A percentile compares a stretch with the other conserved stretches of the same genome.
phyloP scores from a whole-genome alignment of 2,329 filamentous ascomycete species.

The Penicillium sp. region DNA sequence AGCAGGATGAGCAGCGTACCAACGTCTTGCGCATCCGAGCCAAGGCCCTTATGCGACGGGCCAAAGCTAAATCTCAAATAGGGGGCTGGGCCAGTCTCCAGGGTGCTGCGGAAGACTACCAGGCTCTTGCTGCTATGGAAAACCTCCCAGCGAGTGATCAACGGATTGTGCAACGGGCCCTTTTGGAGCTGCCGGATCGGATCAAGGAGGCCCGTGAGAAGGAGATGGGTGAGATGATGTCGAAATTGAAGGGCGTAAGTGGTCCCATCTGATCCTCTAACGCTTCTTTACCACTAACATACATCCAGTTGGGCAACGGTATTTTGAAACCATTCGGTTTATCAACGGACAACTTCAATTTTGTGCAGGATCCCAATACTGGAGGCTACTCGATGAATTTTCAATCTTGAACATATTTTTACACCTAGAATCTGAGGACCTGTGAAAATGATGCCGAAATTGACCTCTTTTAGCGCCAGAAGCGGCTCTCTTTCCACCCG shows the following conservation, averaged over 20 bases:
- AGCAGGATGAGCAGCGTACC: slow-evolving; percentile 49
- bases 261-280: background rate
- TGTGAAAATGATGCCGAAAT: too few relatives aligned
- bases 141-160: slow-evolving; percentile 65
- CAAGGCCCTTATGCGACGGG: slow-evolving; percentile 79
- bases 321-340: slow-evolving; percentile 90
- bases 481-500: too few relatives aligned
- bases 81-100: slow-evolving; percentile 78
- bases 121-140: slow-evolving; percentile 57
- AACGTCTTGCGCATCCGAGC: slow-evolving; percentile 75
- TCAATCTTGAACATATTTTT: slow-evolving; percentile 28
- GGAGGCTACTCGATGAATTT: slow-evolving; percentile 97
- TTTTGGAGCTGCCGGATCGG: slow-evolving; percentile 63
- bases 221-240: slow-evolving; percentile 97
- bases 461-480: too few relatives aligned
- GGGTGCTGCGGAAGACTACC: slow-evolving; percentile 79
- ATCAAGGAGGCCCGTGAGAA: slow-evolving; percentile 77
- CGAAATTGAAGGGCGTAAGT: slow-evolving; percentile 78
- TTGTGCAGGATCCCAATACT: slow-evolving; percentile 83
- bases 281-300: slow-evolving; percentile 1
- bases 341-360: slow-evolving; percentile 91
- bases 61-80: slow-evolving; percentile 67
- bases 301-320: slow-evolving; percentile 73
- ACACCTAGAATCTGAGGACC: too few relatives aligned
- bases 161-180: slow-evolving; percentile 65